Evolutionary conservation across 257 asterid genomes (phyloP), one percentile per base, ranked within the genome.

Genomic region (Anisodus acutangulus): DNA sequence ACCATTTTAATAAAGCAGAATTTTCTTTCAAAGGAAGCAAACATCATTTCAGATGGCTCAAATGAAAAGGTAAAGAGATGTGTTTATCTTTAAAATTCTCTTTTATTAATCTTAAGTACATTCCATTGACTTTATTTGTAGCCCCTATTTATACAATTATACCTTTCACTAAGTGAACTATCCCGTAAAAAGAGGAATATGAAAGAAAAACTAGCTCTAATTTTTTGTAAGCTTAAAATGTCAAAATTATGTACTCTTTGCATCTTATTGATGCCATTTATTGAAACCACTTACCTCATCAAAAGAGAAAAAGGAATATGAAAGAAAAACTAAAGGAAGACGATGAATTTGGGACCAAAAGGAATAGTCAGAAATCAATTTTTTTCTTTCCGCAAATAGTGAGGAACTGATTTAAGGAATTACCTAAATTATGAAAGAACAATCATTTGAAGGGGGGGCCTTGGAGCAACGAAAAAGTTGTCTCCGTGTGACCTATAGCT

Each of bases 301-400:
- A 54, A 51, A 49, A 9, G 13, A 19, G 19, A 62, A 19, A 19
- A 2, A 62, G 16, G 60, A 55, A 62, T 62, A 62, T 62, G 39
- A 62, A 62, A 62, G 68, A 62, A 62, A 60, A 60, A 7, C 68
- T 60, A 62, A 62, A 62, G 35, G 37, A 62, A 62, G 68, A 55
- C 5, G 55, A 58, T 58, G 68, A 60, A 62, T 19, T 62, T 62
- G 37, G 68, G 68, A 62, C 68, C 37, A 19, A 62, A 62, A 19
- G 35, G 37, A 62, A 19, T 62, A 19, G 37, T 19, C 11, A 60
- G 68, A 26, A 62, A 19, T 8, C 19, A 35, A 19, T 60, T 9
- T 62, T 62, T 4, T 62, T 60, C 67, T 60, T 62, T 62, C 68
- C 68, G 19, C 37, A 19, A 62, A 62, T n/a, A 60, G 13, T 8